Conservation (phyloP, 805 yeast species). For the Kodamaea neixiangensis region DNA sequence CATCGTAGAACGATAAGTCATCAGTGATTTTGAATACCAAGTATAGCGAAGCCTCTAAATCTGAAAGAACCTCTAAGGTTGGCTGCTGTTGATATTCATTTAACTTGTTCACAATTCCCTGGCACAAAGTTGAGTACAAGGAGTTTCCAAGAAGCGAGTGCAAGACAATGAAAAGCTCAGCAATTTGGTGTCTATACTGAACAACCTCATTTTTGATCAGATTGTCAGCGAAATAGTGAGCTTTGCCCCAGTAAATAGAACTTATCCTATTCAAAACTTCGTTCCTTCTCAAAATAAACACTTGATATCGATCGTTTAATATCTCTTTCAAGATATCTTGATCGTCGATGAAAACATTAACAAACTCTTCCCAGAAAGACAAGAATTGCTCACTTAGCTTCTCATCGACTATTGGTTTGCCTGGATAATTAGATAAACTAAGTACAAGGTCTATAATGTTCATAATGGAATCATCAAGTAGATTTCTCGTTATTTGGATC, state of each 20-base stretch:
- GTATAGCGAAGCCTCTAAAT: slow-evolving; percentile 64
- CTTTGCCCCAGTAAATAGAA: slow-evolving; percentile 67
- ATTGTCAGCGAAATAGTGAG: slow-evolving; percentile 42
- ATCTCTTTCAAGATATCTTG: slow-evolving; percentile 27
- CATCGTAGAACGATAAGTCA: slow-evolving; percentile 46
- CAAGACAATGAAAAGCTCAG: slow-evolving; percentile 73
- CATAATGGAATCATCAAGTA: slow-evolving; percentile 36
- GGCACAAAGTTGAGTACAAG: slow-evolving; percentile 47
- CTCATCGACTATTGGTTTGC: slow-evolving; percentile 62
- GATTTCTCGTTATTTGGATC: slow-evolving; percentile 39
- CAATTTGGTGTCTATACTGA: slow-evolving; percentile 69
- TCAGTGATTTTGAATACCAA: slow-evolving; percentile 57
- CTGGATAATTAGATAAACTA: slow-evolving; percentile 56
- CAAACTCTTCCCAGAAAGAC: slow-evolving; percentile 69
- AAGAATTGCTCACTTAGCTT: slow-evolving; percentile 50
- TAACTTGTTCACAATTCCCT: slow-evolving; percentile 31
- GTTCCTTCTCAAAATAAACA: slow-evolving; percentile 19
- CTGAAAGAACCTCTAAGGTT: slow-evolving; percentile 24
- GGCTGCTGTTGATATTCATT: slow-evolving; percentile 5
- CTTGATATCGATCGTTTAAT: slow-evolving; percentile 15
- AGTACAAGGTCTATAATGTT: slow-evolving; percentile 51
- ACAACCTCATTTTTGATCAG: slow-evolving; percentile 50
- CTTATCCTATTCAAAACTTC: slow-evolving; percentile 53
- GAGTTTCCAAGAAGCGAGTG: slow-evolving; percentile 63
- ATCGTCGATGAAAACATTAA: slow-evolving; percentile 57